phyloP scores from a whole-genome alignment of 495 filamentous ascomycete genomes.

The Neurospora sp. region DNA sequence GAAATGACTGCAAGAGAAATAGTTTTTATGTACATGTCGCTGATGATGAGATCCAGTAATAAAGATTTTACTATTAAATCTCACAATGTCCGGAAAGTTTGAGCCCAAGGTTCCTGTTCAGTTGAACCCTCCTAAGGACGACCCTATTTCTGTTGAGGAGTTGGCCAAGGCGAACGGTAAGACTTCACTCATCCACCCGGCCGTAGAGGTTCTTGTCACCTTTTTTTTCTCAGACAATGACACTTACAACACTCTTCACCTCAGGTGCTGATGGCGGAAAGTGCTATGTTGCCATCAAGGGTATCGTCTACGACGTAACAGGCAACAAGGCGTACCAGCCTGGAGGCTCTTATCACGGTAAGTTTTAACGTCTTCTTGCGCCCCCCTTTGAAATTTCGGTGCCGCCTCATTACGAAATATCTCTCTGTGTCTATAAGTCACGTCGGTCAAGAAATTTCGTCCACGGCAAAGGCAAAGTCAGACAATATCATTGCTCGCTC shows the following conservation, averaged over 20 bases:
- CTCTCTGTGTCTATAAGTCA: neutral
- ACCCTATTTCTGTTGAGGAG: constrained; percentile 65
- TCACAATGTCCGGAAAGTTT: constrained; percentile 58
- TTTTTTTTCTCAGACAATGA: neutral
- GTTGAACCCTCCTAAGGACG: constrained; percentile 79
- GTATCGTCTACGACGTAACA: constrained; percentile 86
- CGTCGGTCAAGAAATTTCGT: neutral
- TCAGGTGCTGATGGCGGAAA: constrained; percentile 53
- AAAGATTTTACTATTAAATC: neutral
- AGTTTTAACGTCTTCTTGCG: constrained; percentile 8
- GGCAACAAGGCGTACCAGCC: constrained; percentile 77
- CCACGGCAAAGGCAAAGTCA: neutral
- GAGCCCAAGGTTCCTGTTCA: constrained; percentile 74
- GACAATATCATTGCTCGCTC: neutral
- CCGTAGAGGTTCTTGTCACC: neutral
- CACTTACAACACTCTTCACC: neutral
- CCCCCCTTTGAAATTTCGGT: neutral
- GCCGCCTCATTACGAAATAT: neutral
- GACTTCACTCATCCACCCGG: constrained; percentile 5
- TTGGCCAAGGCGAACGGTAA: constrained; percentile 76
- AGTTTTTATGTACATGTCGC: neutral
- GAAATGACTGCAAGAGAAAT: no score
- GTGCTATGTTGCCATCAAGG: constrained; percentile 92
- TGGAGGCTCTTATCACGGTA: constrained; percentile 79
- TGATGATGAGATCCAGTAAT: neutral